These are phyloP conservation scores for Trichoderma semiorbis DNA, from an alignment of 2,329 filamentous ascomycete species.

Conservation along the genomic window DNA sequence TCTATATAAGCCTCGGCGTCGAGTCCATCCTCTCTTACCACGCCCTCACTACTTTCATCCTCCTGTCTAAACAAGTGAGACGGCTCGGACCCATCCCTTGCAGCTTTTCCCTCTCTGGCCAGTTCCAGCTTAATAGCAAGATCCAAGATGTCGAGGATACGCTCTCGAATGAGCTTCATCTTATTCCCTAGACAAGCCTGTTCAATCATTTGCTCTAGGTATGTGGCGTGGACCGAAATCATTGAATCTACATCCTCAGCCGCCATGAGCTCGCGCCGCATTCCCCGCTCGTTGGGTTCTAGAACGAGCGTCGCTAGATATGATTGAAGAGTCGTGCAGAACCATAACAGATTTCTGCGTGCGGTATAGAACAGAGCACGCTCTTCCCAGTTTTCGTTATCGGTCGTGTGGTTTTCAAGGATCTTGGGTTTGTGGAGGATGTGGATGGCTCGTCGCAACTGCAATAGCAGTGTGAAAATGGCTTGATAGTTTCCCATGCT, in stretches of 20 bases:
- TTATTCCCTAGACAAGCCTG: slow-evolving; percentile 68
- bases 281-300: slow-evolving; percentile 52
- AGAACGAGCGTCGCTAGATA: slow-evolving; percentile 75
- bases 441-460: slow-evolving; percentile 68
- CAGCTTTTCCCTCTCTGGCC: slow-evolving; percentile 40
- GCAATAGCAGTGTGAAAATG: slow-evolving; percentile 72
- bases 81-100: slow-evolving; percentile 15
- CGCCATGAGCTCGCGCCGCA: slow-evolving; percentile 55
- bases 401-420: slow-evolving; percentile 38
- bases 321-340: slow-evolving; percentile 68
- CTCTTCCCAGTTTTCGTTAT: slow-evolving; percentile 39
- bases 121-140: slow-evolving; percentile 68
- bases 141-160: slow-evolving; percentile 73
- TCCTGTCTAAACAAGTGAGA: slow-evolving; percentile 25
- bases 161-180: slow-evolving; percentile 66
- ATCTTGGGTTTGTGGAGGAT: slow-evolving; percentile 57
- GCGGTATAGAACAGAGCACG: slow-evolving; percentile 55
- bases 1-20: slow-evolving; percentile 45
- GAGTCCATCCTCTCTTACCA: slow-evolving; percentile 32
- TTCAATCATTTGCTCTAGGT: slow-evolving; percentile 59
- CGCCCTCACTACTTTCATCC: slow-evolving; percentile 34
- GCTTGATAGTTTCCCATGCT: slow-evolving; percentile 65
- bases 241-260: slow-evolving; percentile 78
- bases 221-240: slow-evolving; percentile 65
- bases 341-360: slow-evolving; percentile 71